Conservation (phyloP, 371 early-diverging fungal species). For the Cokeromyces recurvatus region DNA sequence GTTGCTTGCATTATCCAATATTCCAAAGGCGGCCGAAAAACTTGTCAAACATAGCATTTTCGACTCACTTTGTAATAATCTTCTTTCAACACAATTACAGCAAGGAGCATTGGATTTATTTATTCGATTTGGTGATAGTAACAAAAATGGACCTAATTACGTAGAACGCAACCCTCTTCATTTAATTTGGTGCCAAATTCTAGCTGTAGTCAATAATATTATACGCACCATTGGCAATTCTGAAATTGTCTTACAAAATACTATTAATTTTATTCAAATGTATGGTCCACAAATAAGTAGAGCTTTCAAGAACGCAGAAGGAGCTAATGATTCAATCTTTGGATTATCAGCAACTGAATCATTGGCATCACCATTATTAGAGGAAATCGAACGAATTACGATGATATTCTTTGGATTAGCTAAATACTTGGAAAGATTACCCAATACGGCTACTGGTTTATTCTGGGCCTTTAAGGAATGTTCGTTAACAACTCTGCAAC, state of each 20-base stretch:
- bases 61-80: slow-evolving; percentile 29
- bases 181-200: slow-evolving; percentile 35
- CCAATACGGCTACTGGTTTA: slow-evolving; percentile 18
- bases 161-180: slow-evolving; percentile 37
- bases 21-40: slow-evolving; percentile 23
- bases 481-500: slow-evolving; percentile 27
- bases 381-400: slow-evolving; percentile 35
- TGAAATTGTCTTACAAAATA: slow-evolving; percentile 14
- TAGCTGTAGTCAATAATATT: slow-evolving; percentile 30
- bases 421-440: slow-evolving; percentile 12
- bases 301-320: slow-evolving; percentile 29
- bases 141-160: slow-evolving; percentile 6
- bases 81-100: slow-evolving; percentile 23
- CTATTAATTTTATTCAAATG: slow-evolving; percentile 28
- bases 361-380: slow-evolving; percentile 29
- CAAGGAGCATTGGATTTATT: slow-evolving; percentile 29
- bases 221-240: slow-evolving; percentile 8
- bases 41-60: slow-evolving; percentile 25
- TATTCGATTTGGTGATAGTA: slow-evolving; percentile 26
- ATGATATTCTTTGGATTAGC: slow-evolving; percentile 33
- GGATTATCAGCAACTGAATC: slow-evolving; percentile 29
- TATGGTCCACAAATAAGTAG: slow-evolving; percentile 36
- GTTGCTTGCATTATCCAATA: slow-evolving; percentile 29
- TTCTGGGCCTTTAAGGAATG: slow-evolving; percentile 34
- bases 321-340: slow-evolving; percentile 15